Conservation (phyloP, 2,329 filamentous ascomycete genomes). For the Ophiostoma tasmaniense region DNA sequence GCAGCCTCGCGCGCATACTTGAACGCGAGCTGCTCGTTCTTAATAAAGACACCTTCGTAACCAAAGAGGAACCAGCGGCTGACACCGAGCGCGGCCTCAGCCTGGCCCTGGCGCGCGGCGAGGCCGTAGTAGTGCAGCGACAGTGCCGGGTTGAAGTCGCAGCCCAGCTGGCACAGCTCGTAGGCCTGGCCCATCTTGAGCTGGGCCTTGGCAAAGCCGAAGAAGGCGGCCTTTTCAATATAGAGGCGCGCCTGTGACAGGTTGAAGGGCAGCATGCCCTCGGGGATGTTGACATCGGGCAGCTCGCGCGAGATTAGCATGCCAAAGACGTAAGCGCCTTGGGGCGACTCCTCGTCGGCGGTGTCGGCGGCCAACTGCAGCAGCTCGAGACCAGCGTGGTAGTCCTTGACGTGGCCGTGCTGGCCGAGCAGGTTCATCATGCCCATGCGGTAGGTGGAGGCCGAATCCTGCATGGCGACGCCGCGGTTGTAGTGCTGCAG, state of each 20-base stretch:
- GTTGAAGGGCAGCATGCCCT: conserved; percentile 59
- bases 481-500: conserved; percentile 84
- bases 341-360: conserved; percentile 91
- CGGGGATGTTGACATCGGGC: conserved; percentile 78
- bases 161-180: conserved; percentile 86
- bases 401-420: conserved; percentile 82
- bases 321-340: conserved; percentile 90
- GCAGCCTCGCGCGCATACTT: conserved; percentile 85
- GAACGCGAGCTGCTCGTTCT: conserved; percentile 91
- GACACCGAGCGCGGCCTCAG: conserved; percentile 89
- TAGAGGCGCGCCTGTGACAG: conserved; percentile 69
- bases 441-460: conserved; percentile 75
- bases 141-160: conserved; percentile 86
- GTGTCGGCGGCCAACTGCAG: conserved; percentile 76
- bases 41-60: conserved; percentile 82
- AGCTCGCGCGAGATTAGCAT: conserved; percentile 89
- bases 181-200: conserved; percentile 95
- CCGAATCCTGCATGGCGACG: conserved; percentile 73
- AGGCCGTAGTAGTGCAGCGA: conserved; percentile 95
- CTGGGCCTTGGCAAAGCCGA: conserved; percentile 93
- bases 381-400: conserved; percentile 65
- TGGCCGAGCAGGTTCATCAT: conserved; percentile 98
- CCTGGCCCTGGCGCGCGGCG: conserved; percentile 82
- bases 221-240: conserved; percentile 91
- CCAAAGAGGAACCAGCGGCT: conserved; percentile 99